phyloP scores from a whole-genome alignment of 148 eudicot genomes.

The Hydrangea macrophylla region DNA sequence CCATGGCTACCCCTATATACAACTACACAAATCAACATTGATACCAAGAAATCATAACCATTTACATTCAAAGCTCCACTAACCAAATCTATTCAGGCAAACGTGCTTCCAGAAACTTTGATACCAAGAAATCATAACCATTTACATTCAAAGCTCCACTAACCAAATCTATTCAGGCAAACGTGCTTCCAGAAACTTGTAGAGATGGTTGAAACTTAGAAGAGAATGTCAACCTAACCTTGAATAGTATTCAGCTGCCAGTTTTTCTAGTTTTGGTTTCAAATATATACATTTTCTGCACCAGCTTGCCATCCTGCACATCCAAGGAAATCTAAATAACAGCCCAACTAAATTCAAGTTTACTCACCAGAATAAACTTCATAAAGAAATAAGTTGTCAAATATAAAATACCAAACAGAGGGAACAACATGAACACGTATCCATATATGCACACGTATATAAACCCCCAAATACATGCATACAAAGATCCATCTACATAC shows the following conservation, averaged over 20 bases:
- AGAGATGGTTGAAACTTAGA: background rate
- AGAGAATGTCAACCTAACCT: conserved; percentile 28
- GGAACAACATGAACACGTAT: no score
- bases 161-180: background rate
- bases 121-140: no score
- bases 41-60: no score
- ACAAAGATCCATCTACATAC: no score
- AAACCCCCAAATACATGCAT: no score
- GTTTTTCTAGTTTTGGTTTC: conserved; percentile 82
- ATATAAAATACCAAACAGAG: no score
- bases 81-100: background rate
- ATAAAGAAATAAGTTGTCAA: background rate
- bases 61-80: background rate
- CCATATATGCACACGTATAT: no score
- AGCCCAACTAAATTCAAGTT: conserved; percentile 1
- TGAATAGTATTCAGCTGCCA: conserved; percentile 53
- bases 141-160: background rate
- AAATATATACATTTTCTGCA: conserved; percentile 94
- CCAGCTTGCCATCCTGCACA: conserved; percentile 83
- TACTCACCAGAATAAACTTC: background rate
- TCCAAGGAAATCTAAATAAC: conserved; percentile 9
- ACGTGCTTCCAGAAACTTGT: background rate
- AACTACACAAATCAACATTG: no score
- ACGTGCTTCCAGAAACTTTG: background rate
- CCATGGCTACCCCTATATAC: background rate